Evolutionary conservation across 257 asterid species (phyloP).

Genomic region (Scutellaria minor): DNA sequence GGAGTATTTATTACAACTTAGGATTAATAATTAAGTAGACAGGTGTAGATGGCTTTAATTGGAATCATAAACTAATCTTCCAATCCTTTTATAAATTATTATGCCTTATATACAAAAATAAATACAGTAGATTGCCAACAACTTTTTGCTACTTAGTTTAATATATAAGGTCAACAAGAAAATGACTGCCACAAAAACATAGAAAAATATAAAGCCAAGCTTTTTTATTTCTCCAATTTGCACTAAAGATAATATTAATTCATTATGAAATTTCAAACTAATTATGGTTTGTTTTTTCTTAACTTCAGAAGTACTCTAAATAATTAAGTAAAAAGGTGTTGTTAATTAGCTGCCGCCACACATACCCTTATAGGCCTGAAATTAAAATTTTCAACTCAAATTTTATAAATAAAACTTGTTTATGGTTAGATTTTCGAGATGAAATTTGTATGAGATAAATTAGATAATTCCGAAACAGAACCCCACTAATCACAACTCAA

Average conservation of each 20-base stretch:
- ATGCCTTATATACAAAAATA: conserved; percentile 24
- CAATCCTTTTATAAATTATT: conserved; percentile 23
- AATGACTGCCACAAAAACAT: conserved; percentile 48
- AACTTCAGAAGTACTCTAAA: conserved; percentile 31
- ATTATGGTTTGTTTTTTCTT: conserved; percentile 34
- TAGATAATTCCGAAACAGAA: too few species aligned
- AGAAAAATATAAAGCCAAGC: conserved; percentile 38
- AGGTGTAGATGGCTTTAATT: conserved; percentile 30
- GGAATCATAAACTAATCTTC: conserved; percentile 13
- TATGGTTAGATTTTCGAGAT: too few species aligned
- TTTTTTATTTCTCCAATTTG: conserved; percentile 35
- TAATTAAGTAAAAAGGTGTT: conserved; percentile 11
- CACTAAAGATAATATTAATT: conserved; percentile 39
- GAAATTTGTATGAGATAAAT: too few species aligned
- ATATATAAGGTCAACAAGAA: conserved; percentile 51
- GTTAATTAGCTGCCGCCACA: neutral
- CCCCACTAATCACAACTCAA: too few species aligned
- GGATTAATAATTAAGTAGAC: conserved; percentile 13
- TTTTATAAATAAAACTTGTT: too few species aligned
- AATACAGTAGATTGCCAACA: conserved; percentile 41
- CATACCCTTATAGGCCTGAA: neutral
- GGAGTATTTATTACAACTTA: neutral
- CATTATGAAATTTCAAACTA: conserved; percentile 35
- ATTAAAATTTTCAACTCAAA: neutral
- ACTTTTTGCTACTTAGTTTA: conserved; percentile 38